Base-by-base conservation (phyloP, 495 filamentous ascomycete genomes). In the Neurospora sp. region DNA sequence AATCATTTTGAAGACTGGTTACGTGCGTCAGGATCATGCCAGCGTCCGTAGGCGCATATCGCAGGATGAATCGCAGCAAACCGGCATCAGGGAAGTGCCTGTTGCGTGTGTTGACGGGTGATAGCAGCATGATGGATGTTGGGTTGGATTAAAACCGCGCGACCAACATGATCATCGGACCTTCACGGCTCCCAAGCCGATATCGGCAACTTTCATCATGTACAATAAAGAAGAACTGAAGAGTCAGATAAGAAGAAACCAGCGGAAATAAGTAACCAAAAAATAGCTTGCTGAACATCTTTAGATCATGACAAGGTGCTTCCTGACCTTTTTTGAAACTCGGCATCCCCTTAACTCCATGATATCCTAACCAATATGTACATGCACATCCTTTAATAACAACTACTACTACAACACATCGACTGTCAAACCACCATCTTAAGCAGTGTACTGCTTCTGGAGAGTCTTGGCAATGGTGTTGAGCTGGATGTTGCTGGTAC, bases 381-480 rank as follows among this genome's bases (percentile, higher is more conserved):
- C 20, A 40, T 14, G 31, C 39, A 60, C 49, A 70, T 41, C 46
- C 70, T 73, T 20, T 40, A 16, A 75, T 72, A 62, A 72, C 39
- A 46, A 46, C 42, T 20, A 69, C 73, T 20, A 38, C 44, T 8
- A 39, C 46, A 54, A 72, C 71, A 39, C 76, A 46, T 11, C 71
- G 44, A 73, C 37, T 54, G 66, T 71, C 49, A 74, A 69, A 20
- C 2, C 10, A 35, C 49, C 6, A 60, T 14, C 10, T 27, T 35
- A 14, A 71, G 27, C 69, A 31, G 92, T 94, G 79, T 96, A 97
- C 79, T 94, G 86, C 86, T 94, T 95, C 87, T 98, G 95, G 80
- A 98, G 85, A 80, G 93, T 78, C 89, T 94, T 97, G 69, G 93
- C 94, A 79, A 99, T 98, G 16, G 96, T 99, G 83, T 93, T 92